Conservation (phyloP, 1,284 basidiomycete species). For the Pseudozyma sp. region DNA sequence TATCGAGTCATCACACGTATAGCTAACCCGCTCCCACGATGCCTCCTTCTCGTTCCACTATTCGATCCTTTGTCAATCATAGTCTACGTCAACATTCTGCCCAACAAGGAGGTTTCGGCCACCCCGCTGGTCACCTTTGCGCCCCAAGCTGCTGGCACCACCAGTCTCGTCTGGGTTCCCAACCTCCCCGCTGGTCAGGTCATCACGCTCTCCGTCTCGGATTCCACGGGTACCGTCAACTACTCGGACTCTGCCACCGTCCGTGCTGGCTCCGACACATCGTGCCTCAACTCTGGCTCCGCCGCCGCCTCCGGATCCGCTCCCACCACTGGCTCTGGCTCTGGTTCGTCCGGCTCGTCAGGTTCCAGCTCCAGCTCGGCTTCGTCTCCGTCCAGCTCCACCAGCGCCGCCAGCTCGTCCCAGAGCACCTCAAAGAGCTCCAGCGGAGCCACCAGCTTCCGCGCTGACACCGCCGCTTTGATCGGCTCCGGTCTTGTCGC, state of each 20-base stretch:
- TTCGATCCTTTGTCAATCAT: background rate
- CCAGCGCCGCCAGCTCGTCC: conserved; percentile 2
- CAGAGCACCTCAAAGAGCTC: conserved; percentile 4
- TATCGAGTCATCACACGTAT: background rate
- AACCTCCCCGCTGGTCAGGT: conserved; percentile 31
- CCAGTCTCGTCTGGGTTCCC: conserved; percentile 37
- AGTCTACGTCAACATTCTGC: conserved; percentile 41
- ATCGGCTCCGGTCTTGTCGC: conserved; percentile 36
- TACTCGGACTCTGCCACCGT: conserved; percentile 34
- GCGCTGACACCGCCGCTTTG: conserved; percentile 25
- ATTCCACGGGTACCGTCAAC: conserved; percentile 27
- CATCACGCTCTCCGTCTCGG: conserved; percentile 41
- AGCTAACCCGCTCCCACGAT: conserved; percentile 10
- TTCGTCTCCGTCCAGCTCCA: conserved; percentile 13
- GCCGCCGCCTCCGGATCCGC: conserved; percentile 19
- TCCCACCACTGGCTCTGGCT: conserved; percentile 10
- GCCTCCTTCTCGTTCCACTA: background rate
- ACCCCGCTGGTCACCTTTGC: conserved; percentile 38
- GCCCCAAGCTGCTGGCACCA: conserved; percentile 19
- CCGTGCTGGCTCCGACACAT: conserved; percentile 26
- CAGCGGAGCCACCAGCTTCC: conserved; percentile 30
- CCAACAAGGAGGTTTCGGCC: conserved; percentile 35
- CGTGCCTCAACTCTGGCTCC: conserved; percentile 31
- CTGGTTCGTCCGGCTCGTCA: conserved; percentile 13
- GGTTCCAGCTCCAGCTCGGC: conserved; percentile 2